Evolutionary conservation across 805 yeast genomes (phyloP).

Genomic region (Kregervanrija fluxuum): DNA sequence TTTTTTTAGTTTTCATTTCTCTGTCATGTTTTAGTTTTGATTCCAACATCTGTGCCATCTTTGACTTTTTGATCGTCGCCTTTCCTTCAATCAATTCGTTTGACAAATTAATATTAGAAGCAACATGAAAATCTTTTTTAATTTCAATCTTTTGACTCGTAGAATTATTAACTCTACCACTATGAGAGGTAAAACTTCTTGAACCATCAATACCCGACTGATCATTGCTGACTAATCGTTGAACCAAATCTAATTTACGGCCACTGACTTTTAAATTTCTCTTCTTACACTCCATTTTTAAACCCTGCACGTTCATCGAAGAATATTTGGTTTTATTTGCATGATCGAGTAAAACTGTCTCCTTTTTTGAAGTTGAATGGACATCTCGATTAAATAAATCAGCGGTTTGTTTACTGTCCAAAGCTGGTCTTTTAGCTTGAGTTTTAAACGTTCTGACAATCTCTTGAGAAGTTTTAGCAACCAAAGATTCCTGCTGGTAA

Average conservation of each 20-base stretch:
- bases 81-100: background rate
- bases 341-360: conserved; percentile 23
- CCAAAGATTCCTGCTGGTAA: conserved; percentile 16
- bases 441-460: conserved; percentile 1
- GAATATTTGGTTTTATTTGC: conserved; percentile 20
- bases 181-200: conserved; percentile 1
- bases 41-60: background rate
- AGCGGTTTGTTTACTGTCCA: conserved; percentile 5
- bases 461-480: conserved; percentile 8
- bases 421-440: background rate
- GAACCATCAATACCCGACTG: conserved; percentile 5
- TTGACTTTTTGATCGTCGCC: background rate
- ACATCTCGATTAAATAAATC: conserved; percentile 23
- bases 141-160: too few species aligned
- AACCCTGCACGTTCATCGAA: conserved; percentile 44
- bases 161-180: too few species aligned
- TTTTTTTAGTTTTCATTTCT: conserved; percentile 1
- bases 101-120: background rate
- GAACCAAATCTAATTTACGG: conserved; percentile 48
- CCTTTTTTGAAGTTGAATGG: conserved; percentile 29
- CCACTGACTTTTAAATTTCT: conserved; percentile 61
- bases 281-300: conserved; percentile 51
- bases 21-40: background rate
- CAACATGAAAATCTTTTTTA: too few species aligned
- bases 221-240: conserved; percentile 20